A percentile compares a stretch with the other conserved stretches of the same genome.
phyloP scores from a whole-genome alignment of 768 basidiomycete genomes.

The Psilocybe subaeruginosa region DNA sequence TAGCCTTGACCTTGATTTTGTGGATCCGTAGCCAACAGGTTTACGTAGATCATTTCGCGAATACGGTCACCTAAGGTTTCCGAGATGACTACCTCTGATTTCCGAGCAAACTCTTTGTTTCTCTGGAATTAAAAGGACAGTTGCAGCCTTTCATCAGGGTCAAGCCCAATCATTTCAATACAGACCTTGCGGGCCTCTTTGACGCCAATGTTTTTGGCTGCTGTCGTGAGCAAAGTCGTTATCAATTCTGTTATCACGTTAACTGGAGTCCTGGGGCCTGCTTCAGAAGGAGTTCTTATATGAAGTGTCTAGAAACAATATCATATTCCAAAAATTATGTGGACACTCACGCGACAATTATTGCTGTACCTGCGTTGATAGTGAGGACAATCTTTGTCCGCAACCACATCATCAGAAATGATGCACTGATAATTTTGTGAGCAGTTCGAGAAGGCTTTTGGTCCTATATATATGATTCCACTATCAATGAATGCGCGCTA shows the following conservation, averaged over 20 bases:
- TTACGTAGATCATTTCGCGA: conserved; percentile 32
- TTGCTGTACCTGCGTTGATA: conserved; percentile 23
- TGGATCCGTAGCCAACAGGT: conserved; percentile 30
- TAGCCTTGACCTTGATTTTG: conserved; percentile 30
- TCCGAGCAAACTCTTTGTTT: conserved; percentile 14
- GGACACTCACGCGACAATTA: conserved; percentile 26
- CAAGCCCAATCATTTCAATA: not conserved
- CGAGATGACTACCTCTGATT: conserved; percentile 23
- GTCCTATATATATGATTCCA: not conserved
- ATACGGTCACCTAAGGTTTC: conserved; percentile 25
- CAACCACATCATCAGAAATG: conserved; percentile 18
- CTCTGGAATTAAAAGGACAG: conserved; percentile 1
- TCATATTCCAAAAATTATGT: not conserved
- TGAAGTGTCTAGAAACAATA: not conserved
- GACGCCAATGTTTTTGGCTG: not conserved
- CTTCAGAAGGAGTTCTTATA: conserved; percentile 8
- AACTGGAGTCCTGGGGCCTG: conserved; percentile 1
- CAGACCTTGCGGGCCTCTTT: not conserved
- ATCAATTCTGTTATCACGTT: conserved; percentile 5
- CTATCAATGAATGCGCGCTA: not conserved
- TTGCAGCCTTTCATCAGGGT: not conserved
- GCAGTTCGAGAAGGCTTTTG: not conserved
- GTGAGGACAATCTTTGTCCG: conserved; percentile 26
- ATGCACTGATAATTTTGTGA: not conserved
- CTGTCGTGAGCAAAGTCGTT: not conserved